phyloP scores from a whole-genome alignment of 1,284 basidiomycete species.

The Sanghuangporus baumii region DNA sequence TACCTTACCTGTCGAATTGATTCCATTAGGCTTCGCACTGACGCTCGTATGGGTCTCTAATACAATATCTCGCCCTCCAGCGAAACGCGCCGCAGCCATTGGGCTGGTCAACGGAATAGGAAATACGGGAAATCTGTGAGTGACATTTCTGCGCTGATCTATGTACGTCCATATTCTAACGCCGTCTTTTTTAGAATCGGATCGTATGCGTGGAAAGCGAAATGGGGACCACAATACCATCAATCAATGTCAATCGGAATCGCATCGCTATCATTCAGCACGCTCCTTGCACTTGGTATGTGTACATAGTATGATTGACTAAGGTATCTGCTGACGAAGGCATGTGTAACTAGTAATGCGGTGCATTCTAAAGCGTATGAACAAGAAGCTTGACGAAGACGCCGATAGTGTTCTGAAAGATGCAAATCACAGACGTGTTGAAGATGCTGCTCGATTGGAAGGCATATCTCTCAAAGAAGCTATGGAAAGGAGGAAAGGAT shows the following conservation, averaged over 20 bases:
- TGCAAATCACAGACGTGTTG: conserved; percentile 30
- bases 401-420: conserved; percentile 29
- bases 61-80: conserved; percentile 56
- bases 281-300: conserved; percentile 28
- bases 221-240: conserved; percentile 35
- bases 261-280: conserved; percentile 26
- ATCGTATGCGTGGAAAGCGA: conserved; percentile 34
- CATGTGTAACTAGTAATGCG: conserved; percentile 28
- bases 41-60: conserved; percentile 61
- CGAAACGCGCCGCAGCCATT: conserved; percentile 47
- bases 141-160: not conserved
- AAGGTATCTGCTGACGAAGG: not conserved
- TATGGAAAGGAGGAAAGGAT: conserved; percentile 32
- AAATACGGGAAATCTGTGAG: conserved; percentile 30
- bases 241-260: conserved; percentile 34
- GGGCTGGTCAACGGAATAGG: conserved; percentile 37
- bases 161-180: not conserved
- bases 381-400: conserved; percentile 31
- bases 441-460: conserved; percentile 33
- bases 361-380: conserved; percentile 30
- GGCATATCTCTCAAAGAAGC: conserved; percentile 34
- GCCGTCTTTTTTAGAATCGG: conserved; percentile 26
- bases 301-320: conserved; percentile 17
- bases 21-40: conserved; percentile 38
- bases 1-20: not conserved